A percentile compares a stretch with the other conserved stretches of the same genome.
These are phyloP conservation scores for Leccinum fallax DNA, from an alignment of 1,284 basidiomycete species.

Conservation along the genomic window DNA sequence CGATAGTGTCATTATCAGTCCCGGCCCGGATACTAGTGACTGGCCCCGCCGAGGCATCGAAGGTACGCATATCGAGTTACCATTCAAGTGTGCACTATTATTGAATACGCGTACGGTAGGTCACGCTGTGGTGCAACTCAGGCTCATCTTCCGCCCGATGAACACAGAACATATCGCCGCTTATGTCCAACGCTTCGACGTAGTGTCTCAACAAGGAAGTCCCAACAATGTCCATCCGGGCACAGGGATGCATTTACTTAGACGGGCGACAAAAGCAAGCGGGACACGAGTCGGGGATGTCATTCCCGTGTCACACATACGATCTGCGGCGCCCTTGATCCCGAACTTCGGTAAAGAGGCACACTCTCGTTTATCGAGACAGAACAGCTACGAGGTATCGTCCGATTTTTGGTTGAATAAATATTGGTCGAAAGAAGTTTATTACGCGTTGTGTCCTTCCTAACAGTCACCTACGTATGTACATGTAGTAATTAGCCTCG, in stretches of 20 bases:
- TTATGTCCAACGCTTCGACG: background rate
- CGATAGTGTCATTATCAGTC: background rate
- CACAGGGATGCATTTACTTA: background rate
- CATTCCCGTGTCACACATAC: background rate
- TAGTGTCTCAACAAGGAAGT: background rate
- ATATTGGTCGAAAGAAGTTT: background rate
- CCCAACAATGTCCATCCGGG: background rate
- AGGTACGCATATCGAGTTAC: background rate
- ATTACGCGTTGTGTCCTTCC: background rate
- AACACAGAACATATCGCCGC: background rate
- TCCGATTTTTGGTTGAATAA: background rate
- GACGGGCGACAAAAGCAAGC: background rate
- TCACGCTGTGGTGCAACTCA: background rate
- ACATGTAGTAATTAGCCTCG: background rate
- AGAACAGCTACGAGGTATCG: background rate
- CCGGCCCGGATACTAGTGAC: background rate
- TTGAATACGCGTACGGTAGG: background rate
- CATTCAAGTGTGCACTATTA: background rate
- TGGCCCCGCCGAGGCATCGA: background rate
- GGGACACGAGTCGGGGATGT: background rate
- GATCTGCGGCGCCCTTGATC: background rate
- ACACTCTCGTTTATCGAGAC: background rate
- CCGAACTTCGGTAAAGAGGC: background rate
- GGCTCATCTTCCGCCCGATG: background rate
- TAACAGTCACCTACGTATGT: too few relatives aligned